phyloP scores from a whole-genome alignment of 768 basidiomycete species.

The Calocybe gangraenosa region DNA sequence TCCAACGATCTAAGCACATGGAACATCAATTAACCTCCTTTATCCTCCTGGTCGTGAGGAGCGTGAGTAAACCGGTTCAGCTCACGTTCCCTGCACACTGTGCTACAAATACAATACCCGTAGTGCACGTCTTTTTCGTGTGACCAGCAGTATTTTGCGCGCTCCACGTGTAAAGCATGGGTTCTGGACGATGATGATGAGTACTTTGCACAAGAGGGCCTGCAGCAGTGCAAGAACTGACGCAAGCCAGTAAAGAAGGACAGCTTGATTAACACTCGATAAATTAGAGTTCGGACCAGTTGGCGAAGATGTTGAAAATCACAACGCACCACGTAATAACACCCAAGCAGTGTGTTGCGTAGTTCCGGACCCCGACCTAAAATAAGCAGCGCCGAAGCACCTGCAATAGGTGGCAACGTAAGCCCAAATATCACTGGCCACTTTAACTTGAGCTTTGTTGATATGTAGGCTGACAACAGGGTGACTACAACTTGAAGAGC shows the following conservation, averaged over 20 bases:
- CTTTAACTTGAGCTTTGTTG: slow-evolving; percentile 34
- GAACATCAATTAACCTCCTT: background rate
- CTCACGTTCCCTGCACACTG: slow-evolving; percentile 41
- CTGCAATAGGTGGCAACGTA: slow-evolving; percentile 36
- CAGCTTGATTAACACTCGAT: slow-evolving; percentile 16
- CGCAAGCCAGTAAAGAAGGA: slow-evolving; percentile 33
- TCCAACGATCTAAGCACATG: slow-evolving; percentile 29
- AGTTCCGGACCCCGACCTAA: slow-evolving; percentile 28
- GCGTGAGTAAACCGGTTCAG: background rate
- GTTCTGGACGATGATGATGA: slow-evolving; percentile 21
- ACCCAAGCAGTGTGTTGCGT: slow-evolving; percentile 27
- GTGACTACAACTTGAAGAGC: slow-evolving; percentile 37
- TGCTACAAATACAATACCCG: slow-evolving; percentile 40
- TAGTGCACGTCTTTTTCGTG: slow-evolving; percentile 37
- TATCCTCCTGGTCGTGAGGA: no score
- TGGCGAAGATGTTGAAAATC: background rate
- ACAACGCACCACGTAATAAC: slow-evolving; percentile 34
- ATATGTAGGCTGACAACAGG: slow-evolving; percentile 28
- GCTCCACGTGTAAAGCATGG: slow-evolving; percentile 38
- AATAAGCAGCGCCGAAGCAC: slow-evolving; percentile 27
- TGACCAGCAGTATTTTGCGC: slow-evolving; percentile 39
- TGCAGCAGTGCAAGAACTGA: slow-evolving; percentile 9
- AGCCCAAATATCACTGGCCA: slow-evolving; percentile 33
- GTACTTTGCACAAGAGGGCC: background rate
- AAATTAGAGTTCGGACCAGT: background rate